Evolutionary conservation across 805 yeast genomes (phyloP).

Genomic region (Zygosaccharomyces gambellarensis): DNA sequence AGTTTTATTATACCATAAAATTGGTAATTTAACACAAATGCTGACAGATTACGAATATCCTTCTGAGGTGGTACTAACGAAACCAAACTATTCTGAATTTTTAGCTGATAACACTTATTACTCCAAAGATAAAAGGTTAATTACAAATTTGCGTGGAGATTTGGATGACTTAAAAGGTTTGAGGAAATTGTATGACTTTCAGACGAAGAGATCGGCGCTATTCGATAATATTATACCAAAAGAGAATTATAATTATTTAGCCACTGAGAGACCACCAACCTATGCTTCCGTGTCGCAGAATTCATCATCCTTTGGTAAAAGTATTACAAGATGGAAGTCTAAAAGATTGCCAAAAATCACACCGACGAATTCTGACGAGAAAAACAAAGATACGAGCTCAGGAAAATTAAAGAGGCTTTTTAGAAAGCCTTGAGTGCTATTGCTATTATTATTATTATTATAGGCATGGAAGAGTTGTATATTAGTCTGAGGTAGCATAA

Average conservation of each 20-base stretch:
- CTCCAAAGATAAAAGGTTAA: slow-evolving; percentile 11
- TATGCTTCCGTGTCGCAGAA: slow-evolving; percentile 4
- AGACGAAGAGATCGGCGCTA: slow-evolving; percentile 6
- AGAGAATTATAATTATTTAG: not conserved
- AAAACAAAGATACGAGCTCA: not conserved
- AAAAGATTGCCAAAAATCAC: slow-evolving; percentile 1
- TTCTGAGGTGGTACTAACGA: slow-evolving; percentile 14
- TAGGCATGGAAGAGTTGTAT: not conserved
- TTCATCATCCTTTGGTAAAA: slow-evolving; percentile 5
- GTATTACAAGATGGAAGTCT: slow-evolving; percentile 8
- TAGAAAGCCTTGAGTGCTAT: slow-evolving; percentile 1
- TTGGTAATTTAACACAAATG: slow-evolving; percentile 21
- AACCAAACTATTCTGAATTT: slow-evolving; percentile 18
- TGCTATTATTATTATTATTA: not conserved
- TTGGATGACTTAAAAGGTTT: slow-evolving; percentile 10
- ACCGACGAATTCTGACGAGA: slow-evolving; percentile 4
- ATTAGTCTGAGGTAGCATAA: not conserved
- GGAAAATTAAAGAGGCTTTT: slow-evolving; percentile 9
- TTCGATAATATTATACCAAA: slow-evolving; percentile 9
- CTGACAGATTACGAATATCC: slow-evolving; percentile 29
- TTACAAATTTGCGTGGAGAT: slow-evolving; percentile 12
- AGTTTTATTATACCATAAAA: slow-evolving; percentile 18
- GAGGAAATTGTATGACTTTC: slow-evolving; percentile 9
- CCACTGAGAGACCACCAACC: not conserved
- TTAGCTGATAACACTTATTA: slow-evolving; percentile 16